phyloP scores from a whole-genome alignment of 345 rosid genomes.

The Populus pruinosa region DNA sequence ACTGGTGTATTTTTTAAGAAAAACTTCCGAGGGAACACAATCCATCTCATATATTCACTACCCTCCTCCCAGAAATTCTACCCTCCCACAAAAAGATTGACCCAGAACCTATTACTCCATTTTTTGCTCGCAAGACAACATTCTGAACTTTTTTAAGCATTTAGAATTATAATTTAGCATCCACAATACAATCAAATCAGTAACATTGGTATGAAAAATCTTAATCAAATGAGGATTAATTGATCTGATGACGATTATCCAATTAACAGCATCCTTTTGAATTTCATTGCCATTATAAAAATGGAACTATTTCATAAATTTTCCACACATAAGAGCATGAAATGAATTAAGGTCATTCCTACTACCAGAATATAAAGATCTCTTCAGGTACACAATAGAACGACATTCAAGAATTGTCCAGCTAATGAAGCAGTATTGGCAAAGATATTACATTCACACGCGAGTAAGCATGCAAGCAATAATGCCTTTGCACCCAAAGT shows the following conservation, averaged over 20 bases:
- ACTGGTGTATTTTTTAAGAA: neutral
- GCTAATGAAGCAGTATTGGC: neutral
- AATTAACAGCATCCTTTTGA: neutral
- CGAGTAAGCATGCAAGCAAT: neutral
- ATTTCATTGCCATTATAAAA: neutral
- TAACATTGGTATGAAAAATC: neutral
- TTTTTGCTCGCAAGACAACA: neutral
- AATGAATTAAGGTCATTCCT: neutral
- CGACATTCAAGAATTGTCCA: neutral
- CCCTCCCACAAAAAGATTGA: neutral
- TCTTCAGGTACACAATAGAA: neutral
- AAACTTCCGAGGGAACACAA: neutral
- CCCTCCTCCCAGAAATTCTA: neutral
- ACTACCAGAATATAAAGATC: neutral
- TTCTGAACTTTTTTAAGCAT: neutral
- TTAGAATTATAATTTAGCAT: neutral
- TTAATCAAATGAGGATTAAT: neutral
- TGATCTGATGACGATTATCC: neutral
- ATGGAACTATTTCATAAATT: neutral
- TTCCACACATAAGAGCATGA: neutral
- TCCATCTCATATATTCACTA: neutral
- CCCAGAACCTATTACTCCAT: neutral
- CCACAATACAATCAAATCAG: neutral
- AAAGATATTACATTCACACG: neutral
- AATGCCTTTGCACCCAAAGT: neutral